Base-by-base conservation (phyloP, 2,329 filamentous ascomycete genomes). In the Aureobasidium uvarum region DNA sequence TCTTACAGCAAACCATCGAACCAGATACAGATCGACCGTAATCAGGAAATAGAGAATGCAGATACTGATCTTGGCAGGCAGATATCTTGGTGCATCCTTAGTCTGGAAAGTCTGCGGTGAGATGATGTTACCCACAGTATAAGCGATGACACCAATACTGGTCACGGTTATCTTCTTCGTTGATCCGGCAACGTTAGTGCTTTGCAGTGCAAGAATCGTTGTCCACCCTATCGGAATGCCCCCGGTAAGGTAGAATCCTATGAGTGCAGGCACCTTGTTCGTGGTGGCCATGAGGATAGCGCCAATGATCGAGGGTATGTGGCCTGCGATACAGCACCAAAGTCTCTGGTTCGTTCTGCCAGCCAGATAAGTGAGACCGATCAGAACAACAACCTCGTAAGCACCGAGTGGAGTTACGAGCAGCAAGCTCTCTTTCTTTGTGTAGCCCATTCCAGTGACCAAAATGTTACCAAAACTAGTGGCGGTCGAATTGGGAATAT, bases 91-190 rank as follows among this genome's bases (percentile, higher is more conserved):
- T 23, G 76, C 74, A 54, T 73, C 71, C 6, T 69, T 67, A 2
- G 52, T 18, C 20, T 41, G 52, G 68, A 79, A 80, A 0, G 75
- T 77, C 45, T 76, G 70, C 0, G 77, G 77, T 0, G 74, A 77
- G 45, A 79, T 76, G 59, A 79, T 78, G 66, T 79, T 79, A 8
- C 77, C 81, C 4, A 73, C 33, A 43, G 70, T 70, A 66, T 72
- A 71, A 14, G 70, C 56, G 51, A 72, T 71, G 20, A 73, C 66
- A 13, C 72, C 55, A 67, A 85, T 81, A 5, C 88, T 87, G 6
- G 91, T 91, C 6, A 88, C 90, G 69, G 89, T 86, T 0, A 88
- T 88, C 59, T 73, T 72, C 78, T 91, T 91, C 1, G 88, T 91
- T 69, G 89, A 87, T 0, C 89, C 89, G 25, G 86, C 89, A 20